Percentiles rank a stretch among this genome's conserved stretches.
phyloP scores from a whole-genome alignment of 1,284 basidiomycete species.

The Ustilago trichophora region DNA sequence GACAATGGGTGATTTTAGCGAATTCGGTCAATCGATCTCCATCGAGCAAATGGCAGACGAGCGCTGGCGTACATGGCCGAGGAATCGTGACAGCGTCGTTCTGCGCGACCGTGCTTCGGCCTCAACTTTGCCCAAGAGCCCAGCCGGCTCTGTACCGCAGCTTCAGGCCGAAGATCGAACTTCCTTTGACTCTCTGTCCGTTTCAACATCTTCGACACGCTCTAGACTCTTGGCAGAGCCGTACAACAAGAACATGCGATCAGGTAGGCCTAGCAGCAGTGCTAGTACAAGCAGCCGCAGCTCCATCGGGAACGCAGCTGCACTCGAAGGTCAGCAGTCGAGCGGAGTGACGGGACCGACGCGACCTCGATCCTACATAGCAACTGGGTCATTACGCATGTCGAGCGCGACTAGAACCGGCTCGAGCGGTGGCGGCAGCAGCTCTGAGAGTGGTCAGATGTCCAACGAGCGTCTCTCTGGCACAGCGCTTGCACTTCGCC shows the following conservation, averaged over 20 bases:
- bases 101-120: not conserved
- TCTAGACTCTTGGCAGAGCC: slow-evolving; percentile 32
- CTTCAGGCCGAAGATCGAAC: not conserved
- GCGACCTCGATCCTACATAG: slow-evolving; percentile 16
- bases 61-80: slow-evolving; percentile 36
- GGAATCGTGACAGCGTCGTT: slow-evolving; percentile 2
- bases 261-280: slow-evolving; percentile 24
- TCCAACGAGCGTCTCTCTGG: not conserved
- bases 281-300: slow-evolving; percentile 27
- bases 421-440: slow-evolving; percentile 1
- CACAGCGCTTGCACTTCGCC: slow-evolving; percentile 19
- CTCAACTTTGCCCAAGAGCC: not conserved
- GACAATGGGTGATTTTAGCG: slow-evolving; percentile 33
- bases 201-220: slow-evolving; percentile 8
- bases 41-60: slow-evolving; percentile 40
- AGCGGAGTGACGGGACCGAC: slow-evolving; percentile 13
- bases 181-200: slow-evolving; percentile 12
- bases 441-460: not conserved
- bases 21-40: slow-evolving; percentile 36
- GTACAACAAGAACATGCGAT: slow-evolving; percentile 25
- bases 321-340: slow-evolving; percentile 1
- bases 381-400: slow-evolving; percentile 18
- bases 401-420: slow-evolving; percentile 6
- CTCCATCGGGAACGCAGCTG: slow-evolving; percentile 10
- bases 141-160: not conserved